These are phyloP conservation scores for Talaromyces sp. DNA, from an alignment of 2,329 filamentous ascomycete genomes.

Conservation along the genomic window DNA sequence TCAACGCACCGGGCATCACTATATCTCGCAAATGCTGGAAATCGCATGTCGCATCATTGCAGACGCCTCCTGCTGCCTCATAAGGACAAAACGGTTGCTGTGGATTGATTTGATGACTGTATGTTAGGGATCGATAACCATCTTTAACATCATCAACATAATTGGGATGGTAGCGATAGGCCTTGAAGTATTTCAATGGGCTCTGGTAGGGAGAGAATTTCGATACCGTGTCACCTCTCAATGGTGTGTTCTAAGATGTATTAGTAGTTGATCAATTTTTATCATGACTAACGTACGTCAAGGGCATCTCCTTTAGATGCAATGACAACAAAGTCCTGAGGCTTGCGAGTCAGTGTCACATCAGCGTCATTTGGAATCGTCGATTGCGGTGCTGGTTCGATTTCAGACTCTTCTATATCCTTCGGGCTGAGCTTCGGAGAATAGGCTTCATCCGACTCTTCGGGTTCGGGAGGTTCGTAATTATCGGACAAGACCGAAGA, in stretches of 20 bases:
- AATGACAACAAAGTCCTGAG: conserved; percentile 28
- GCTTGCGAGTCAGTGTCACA: conserved; percentile 32
- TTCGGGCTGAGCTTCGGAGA: conserved; percentile 22
- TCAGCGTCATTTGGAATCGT: conserved; percentile 25
- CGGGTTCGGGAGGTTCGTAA: conserved; percentile 55
- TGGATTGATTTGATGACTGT: conserved; percentile 84
- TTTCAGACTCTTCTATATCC: conserved; percentile 31
- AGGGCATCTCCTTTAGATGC: conserved; percentile 29
- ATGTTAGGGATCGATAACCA: conserved; percentile 85
- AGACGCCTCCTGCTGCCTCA: conserved; percentile 67
- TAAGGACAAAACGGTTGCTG: conserved; percentile 71
- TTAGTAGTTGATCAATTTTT: conserved; percentile 28
- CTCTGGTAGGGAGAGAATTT: conserved; percentile 71
- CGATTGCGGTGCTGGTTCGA: conserved; percentile 24
- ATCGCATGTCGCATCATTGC: conserved; percentile 70
- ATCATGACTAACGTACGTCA: conserved; percentile 31
- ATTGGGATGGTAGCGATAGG: conserved; percentile 83
- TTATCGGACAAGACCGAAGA: conserved; percentile 46
- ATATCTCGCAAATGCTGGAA: conserved; percentile 78
- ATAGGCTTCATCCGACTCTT: conserved; percentile 26
- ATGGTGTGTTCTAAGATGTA: conserved; percentile 27
- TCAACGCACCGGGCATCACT: conserved; percentile 69
- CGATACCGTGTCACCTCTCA: conserved; percentile 21
- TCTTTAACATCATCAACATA: conserved; percentile 67
- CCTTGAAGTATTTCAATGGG: conserved; percentile 75